Conservation (phyloP, 306 rosid species). For the Betula pendula region DNA sequence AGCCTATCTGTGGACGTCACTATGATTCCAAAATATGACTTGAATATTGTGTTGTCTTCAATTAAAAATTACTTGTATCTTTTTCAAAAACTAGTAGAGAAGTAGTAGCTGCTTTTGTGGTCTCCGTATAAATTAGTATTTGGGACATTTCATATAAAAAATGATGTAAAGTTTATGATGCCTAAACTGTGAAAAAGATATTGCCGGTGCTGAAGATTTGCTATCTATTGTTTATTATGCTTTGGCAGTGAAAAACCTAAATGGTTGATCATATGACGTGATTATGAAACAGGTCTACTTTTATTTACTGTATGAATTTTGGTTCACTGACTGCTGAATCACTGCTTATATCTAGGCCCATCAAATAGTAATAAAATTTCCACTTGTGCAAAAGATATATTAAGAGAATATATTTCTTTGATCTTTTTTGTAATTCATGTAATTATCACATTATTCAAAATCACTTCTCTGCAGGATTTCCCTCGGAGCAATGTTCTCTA, state of each 20-base stretch:
- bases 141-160: neutral
- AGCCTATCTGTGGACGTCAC: neutral
- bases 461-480: conserved; percentile 57
- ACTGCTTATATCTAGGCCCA: neutral
- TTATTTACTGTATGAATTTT: neutral
- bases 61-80: neutral
- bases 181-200: neutral
- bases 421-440: neutral
- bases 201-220: neutral
- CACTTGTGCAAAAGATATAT: neutral
- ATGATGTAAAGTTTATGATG: neutral
- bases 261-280: neutral
- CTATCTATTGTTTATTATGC: neutral
- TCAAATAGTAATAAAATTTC: neutral
- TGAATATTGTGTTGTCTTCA: neutral
- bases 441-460: neutral
- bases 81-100: neutral
- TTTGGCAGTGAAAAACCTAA: neutral
- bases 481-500: conserved; percentile 73
- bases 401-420: neutral
- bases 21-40: neutral
- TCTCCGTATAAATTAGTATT: neutral
- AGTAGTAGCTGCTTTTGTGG: neutral
- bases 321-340: neutral
- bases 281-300: neutral